Evolutionary conservation across 148 eudicot species (phyloP).

Genomic region (Vaccinium corymbosum): DNA sequence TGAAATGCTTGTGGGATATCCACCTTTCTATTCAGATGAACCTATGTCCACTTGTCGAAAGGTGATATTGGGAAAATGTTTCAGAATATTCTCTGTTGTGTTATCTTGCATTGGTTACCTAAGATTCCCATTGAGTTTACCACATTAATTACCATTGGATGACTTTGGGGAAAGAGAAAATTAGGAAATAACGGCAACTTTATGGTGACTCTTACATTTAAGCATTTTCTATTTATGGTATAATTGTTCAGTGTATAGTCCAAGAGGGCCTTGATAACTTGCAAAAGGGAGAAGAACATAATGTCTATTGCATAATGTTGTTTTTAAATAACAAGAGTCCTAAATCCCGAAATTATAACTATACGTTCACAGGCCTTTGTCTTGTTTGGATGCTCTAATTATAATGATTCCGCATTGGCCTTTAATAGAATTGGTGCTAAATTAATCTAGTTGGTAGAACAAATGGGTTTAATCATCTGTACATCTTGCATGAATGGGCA

Average conservation of each 20-base stretch:
- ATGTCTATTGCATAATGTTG: no score
- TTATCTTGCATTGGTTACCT: slow-evolving; percentile 7
- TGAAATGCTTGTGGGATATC: slow-evolving; percentile 99
- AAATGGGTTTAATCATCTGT: not conserved
- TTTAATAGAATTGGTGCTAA: not conserved
- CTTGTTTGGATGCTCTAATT: not conserved
- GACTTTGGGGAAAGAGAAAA: not conserved
- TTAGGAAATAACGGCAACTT: not conserved
- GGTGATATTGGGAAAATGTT: slow-evolving; percentile 44
- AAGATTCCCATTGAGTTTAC: not conserved
- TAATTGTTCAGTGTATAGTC: not conserved
- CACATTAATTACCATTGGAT: not conserved
- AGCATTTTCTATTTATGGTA: not conserved
- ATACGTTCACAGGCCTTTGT: not conserved
- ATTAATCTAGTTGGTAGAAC: slow-evolving; percentile 2
- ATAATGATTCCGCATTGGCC: not conserved
- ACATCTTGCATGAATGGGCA: not conserved
- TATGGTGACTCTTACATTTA: not conserved
- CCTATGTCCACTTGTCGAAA: slow-evolving; percentile 98
- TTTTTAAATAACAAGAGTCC: no score
- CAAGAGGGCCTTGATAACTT: not conserved
- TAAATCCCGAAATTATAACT: no score
- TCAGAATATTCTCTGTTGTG: not conserved
- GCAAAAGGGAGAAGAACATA: no score
- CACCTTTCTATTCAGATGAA: slow-evolving; percentile 97